phyloP scores from a whole-genome alignment of 73 alveolate species.

The Symbiodinium natans region DNA sequence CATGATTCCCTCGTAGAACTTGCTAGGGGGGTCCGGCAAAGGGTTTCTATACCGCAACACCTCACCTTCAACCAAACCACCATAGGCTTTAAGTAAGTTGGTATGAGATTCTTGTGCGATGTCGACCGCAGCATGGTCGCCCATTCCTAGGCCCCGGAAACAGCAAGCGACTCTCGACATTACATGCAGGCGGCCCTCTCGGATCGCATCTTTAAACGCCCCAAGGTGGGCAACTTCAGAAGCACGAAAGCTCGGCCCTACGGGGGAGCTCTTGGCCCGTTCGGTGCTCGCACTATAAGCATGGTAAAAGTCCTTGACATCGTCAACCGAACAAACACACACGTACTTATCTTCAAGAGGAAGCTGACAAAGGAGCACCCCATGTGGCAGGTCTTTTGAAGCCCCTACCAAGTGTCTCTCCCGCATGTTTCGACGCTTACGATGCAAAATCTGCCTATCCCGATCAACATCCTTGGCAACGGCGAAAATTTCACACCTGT shows the following conservation, averaged over 20 bases:
- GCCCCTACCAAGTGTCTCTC: background rate
- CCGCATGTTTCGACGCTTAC: conserved; percentile 1
- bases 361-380: background rate
- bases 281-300: background rate
- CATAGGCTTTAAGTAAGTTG: background rate
- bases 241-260: background rate
- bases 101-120: background rate
- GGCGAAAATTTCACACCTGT: conserved; percentile 26
- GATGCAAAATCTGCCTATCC: conserved; percentile 48
- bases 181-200: background rate
- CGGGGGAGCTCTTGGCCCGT: background rate
- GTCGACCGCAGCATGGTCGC: conserved; percentile 18
- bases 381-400: background rate
- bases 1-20: background rate
- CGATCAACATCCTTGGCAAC: conserved; percentile 27
- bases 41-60: background rate
- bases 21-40: background rate
- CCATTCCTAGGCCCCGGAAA: background rate
- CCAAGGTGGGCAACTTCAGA: background rate
- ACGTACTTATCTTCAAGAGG: background rate
- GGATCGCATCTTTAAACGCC: background rate
- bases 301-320: background rate
- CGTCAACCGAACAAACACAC: background rate
- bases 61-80: background rate
- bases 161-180: conserved; percentile 6